Base-by-base conservation (phyloP, 768 basidiomycete genomes). In the Hypsizygus marmoreus region DNA sequence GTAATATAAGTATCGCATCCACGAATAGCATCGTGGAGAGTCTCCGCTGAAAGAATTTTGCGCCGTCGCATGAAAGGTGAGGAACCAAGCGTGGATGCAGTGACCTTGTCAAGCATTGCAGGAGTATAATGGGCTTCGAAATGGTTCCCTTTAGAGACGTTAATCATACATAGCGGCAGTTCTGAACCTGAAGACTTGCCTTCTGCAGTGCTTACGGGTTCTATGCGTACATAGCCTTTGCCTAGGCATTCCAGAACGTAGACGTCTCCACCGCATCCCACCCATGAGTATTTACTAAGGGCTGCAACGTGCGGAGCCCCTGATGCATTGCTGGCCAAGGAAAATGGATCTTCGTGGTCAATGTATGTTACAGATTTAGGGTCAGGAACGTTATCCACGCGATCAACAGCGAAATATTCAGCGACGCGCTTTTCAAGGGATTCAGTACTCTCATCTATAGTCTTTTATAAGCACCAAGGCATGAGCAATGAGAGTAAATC, bases 171-270 rank as follows among this genome's bases (percentile, higher is more conserved):
- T n/a, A n/a, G n/a, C n/a, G n/a, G n/a, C n/a, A n/a, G n/a, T n/a
- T n/a, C n/a, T n/a, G n/a, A n/a, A n/a, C n/a, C n/a, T n/a, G n/a
- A n/a, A n/a, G n/a, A 36, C 54, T 47, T 44, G 72, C 74, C 66
- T 57, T 67, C 64, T 40, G 66, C 62, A 40, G 58, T 70, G 38
- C 66, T 43, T 1, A 62, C 56, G 3, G 71, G 76, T 46, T 82
- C 79, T 11, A 93, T 71, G 31, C 82, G 80, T 39, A 93, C 69
- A 55, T 77, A 74, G 2, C 91, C 90, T 50, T 75, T 77, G 10
- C 79, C 80, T n/a, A 89, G 63, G 50, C 84, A 83, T 58, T 91
- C 87, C 2, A 95, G 71, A 6, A 95, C 77, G 62, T 86, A 88
- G 12, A 80, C 63, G 26, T 82, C 75, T 3, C 73, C 70, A 6